Conservation (phyloP, 306 rosid species). For the barrel medic (Medicago truncatula) region DNA sequence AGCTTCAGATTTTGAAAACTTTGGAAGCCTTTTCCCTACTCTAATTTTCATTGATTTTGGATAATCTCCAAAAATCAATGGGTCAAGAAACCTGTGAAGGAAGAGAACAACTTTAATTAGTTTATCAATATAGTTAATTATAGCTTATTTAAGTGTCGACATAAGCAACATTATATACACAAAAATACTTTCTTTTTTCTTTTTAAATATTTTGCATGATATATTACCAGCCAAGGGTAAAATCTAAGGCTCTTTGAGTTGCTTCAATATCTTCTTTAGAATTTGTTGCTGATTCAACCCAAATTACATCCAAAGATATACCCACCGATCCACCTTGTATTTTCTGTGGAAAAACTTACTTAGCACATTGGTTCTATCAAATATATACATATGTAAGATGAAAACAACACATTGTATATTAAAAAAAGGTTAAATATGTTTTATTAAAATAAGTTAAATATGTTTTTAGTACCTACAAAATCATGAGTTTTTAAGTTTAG, state of each 20-base stretch:
- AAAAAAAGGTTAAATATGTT: neutral
- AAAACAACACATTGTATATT: neutral
- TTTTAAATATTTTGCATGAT: too few relatives aligned
- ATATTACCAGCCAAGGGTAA: conserved; percentile 90
- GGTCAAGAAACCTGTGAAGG: conserved; percentile 69
- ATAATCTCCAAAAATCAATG: conserved; percentile 79
- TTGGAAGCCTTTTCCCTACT: conserved; percentile 66
- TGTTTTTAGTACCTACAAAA: too few relatives aligned
- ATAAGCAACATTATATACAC: neutral
- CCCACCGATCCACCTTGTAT: conserved; percentile 74
- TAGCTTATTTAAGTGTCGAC: neutral
- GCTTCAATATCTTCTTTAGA: conserved; percentile 69
- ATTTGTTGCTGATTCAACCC: conserved; percentile 76
- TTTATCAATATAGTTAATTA: neutral
- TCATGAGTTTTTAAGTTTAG: too few relatives aligned
- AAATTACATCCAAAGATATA: conserved; percentile 76
- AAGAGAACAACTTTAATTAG: neutral
- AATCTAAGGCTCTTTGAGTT: conserved; percentile 82
- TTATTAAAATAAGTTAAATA: too few relatives aligned
- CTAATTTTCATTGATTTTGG: conserved; percentile 75
- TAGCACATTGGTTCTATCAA: neutral
- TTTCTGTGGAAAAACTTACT: conserved; percentile 45
- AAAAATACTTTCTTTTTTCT: too few relatives aligned
- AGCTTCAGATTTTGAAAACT: conserved; percentile 56
- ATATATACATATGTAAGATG: neutral